Evolutionary conservation across 805 yeast genomes (phyloP).

Genomic region (Komagataella ulmi): DNA sequence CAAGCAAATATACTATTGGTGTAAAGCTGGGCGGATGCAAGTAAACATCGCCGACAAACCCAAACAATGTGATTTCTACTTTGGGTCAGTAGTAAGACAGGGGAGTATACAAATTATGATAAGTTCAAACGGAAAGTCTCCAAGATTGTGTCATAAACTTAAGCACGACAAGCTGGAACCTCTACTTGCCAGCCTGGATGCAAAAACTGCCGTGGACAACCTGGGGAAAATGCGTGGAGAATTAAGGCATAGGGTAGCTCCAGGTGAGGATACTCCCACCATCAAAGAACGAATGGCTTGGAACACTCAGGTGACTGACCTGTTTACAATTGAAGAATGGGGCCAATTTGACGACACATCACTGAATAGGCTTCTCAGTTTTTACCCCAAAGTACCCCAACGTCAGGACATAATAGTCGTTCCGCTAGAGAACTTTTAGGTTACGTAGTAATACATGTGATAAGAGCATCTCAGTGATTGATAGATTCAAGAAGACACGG

Average conservation of each 20-base stretch:
- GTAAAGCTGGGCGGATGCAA: constrained; percentile 31
- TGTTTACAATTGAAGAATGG: constrained; percentile 45
- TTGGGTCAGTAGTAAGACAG: constrained; percentile 63
- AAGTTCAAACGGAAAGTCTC: constrained; percentile 73
- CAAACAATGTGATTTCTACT: constrained; percentile 72
- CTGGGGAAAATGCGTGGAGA: constrained; percentile 40
- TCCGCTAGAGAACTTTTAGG: neutral
- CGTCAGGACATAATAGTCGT: neutral
- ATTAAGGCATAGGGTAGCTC: constrained; percentile 26
- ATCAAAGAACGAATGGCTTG: constrained; percentile 58
- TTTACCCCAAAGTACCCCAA: constrained; percentile 35
- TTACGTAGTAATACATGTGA: neutral
- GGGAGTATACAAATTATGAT: constrained; percentile 74
- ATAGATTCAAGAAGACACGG: neutral
- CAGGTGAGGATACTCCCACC: constrained; percentile 26
- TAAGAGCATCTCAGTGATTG: neutral
- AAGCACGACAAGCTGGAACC: constrained; percentile 42
- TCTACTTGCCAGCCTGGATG: constrained; percentile 23
- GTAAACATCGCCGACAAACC: constrained; percentile 83
- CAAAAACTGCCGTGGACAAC: constrained; percentile 45
- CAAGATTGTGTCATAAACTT: constrained; percentile 51
- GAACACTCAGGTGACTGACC: constrained; percentile 55
- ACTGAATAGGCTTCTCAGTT: constrained; percentile 27
- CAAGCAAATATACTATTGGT: constrained; percentile 37
- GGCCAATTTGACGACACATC: constrained; percentile 24